Percentiles rank a stretch among this genome's conserved stretches.
These are phyloP conservation scores for Epithemia pelagica DNA, from an alignment of 108 stramenopile species.

Conservation along the genomic window DNA sequence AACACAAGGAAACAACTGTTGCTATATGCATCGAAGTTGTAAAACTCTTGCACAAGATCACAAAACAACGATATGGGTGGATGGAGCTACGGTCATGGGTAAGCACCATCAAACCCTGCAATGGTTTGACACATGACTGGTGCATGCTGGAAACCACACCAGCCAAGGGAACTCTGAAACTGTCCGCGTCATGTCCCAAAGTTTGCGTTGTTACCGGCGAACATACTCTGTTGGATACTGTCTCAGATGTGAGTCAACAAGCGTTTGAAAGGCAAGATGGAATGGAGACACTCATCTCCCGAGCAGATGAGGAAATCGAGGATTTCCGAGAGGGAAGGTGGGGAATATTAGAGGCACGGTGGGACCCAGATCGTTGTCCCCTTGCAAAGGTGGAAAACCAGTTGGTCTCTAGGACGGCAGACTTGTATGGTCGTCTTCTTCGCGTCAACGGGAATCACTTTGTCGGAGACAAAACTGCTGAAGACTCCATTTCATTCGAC, in stretches of 20 bases:
- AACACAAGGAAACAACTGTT: neutral
- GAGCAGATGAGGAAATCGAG: neutral
- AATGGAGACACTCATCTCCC: neutral
- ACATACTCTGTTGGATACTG: neutral
- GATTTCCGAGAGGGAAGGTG: neutral
- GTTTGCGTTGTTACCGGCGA: neutral
- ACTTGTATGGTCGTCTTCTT: neutral
- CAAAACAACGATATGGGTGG: neutral
- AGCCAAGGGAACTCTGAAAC: neutral
- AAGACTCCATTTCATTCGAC: neutral
- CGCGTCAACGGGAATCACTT: neutral
- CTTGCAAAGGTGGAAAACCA: neutral
- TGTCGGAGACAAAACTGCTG: neutral
- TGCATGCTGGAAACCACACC: neutral
- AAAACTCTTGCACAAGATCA: neutral
- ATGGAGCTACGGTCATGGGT: neutral
- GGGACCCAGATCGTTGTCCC: neutral
- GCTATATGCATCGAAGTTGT: neutral
- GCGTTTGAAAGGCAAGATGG: neutral
- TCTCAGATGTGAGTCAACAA: neutral
- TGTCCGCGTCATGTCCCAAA: neutral
- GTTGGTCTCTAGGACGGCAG: neutral
- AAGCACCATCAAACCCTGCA: neutral
- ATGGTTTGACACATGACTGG: neutral
- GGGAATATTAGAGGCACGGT: neutral